Conservation (phyloP, 2,329 filamentous ascomycete genomes). For the Aspergillus sp. region DNA sequence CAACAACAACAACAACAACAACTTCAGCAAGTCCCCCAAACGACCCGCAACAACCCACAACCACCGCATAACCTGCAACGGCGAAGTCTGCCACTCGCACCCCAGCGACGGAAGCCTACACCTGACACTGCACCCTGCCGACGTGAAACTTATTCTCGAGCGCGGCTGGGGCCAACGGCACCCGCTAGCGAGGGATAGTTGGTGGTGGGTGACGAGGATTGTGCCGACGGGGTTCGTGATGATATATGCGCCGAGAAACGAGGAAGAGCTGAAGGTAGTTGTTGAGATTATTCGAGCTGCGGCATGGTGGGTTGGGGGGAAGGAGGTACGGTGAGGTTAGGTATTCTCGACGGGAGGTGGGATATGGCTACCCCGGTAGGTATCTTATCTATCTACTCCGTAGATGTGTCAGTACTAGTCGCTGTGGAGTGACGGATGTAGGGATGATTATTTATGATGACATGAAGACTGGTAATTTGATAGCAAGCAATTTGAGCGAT, state of each 20-base stretch:
- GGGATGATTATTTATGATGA: neutral
- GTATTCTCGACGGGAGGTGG: too few species aligned
- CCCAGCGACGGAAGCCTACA: slow-evolving; percentile 75
- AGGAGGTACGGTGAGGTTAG: slow-evolving; percentile 7
- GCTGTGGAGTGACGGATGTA: neutral
- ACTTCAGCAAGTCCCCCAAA: neutral
- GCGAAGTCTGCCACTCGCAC: slow-evolving; percentile 82
- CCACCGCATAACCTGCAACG: slow-evolving; percentile 47
- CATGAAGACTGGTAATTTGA: neutral
- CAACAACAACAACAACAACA: neutral
- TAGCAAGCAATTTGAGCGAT: neutral
- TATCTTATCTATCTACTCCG: too few species aligned
- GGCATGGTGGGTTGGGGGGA: slow-evolving; percentile 58
- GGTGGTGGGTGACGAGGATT: slow-evolving; percentile 64
- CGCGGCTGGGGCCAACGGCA: slow-evolving; percentile 76
- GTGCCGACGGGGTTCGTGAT: slow-evolving; percentile 75
- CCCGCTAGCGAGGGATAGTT: slow-evolving; percentile 53
- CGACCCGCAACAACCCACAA: neutral
- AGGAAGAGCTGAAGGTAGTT: slow-evolving; percentile 66
- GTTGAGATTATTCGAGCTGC: slow-evolving; percentile 71
- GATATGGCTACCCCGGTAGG: neutral
- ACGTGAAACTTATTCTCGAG: slow-evolving; percentile 69
- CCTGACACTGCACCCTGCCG: slow-evolving; percentile 75
- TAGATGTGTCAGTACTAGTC: too few species aligned
- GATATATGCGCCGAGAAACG: slow-evolving; percentile 75